Evolutionary conservation across 2,329 filamentous ascomycete genomes (phyloP).

Genomic region (Parascedosporium putredinis): DNA sequence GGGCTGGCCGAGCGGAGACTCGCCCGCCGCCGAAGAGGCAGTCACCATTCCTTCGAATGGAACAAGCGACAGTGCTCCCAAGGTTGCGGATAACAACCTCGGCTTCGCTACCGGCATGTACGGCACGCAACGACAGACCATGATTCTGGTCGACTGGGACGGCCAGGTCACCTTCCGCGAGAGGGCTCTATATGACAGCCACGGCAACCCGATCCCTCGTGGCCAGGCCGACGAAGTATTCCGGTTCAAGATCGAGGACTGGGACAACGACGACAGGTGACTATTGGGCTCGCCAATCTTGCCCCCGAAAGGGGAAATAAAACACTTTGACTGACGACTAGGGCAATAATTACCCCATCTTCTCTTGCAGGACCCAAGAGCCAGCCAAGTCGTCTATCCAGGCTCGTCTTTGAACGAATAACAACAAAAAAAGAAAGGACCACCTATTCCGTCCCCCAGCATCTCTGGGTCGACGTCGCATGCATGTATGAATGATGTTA

Average conservation of each 20-base stretch:
- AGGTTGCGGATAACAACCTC: constrained; percentile 16
- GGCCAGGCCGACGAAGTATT: constrained; percentile 46
- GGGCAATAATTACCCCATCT: neutral
- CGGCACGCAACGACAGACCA: constrained; percentile 54
- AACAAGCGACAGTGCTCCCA: constrained; percentile 15
- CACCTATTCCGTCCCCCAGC: too few relatives aligned
- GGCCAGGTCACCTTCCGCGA: constrained; percentile 51
- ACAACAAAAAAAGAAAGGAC: too few relatives aligned
- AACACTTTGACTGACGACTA: neutral
- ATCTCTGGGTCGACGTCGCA: too few relatives aligned
- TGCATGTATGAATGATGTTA: too few relatives aligned
- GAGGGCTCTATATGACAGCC: constrained; percentile 47
- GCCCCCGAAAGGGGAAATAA: too few relatives aligned
- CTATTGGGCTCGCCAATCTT: neutral
- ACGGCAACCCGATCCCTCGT: constrained; percentile 42
- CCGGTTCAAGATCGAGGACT: constrained; percentile 45
- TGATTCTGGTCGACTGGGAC: constrained; percentile 52
- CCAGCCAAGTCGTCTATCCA: neutral
- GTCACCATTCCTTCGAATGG: constrained; percentile 22
- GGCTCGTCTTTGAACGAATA: neutral
- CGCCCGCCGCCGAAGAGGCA: constrained; percentile 26
- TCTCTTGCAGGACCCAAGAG: neutral
- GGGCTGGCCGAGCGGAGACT: constrained; percentile 19
- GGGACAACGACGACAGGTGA: constrained; percentile 23
- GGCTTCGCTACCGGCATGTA: constrained; percentile 50